These are phyloP conservation scores for Panicum miliaceum DNA, from an alignment of 176 grass and related monocot genomes.

Conservation along the genomic window DNA sequence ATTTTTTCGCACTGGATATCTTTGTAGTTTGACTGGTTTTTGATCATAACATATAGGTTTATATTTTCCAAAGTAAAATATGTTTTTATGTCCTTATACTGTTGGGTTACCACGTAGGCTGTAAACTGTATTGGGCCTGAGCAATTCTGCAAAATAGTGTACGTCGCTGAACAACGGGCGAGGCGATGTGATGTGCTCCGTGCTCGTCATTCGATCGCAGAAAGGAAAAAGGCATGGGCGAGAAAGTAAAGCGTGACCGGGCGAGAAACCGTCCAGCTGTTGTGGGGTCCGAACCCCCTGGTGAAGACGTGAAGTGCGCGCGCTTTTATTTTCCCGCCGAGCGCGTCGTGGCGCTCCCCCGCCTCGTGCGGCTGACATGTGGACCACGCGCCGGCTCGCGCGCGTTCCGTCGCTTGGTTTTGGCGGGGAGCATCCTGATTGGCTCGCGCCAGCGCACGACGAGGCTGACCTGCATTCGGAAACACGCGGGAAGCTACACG, in stretches of 20 bases:
- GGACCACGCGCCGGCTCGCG: background rate
- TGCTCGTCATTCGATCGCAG: background rate
- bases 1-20: too few species aligned
- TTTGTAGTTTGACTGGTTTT: background rate
- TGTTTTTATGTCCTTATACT: too few species aligned
- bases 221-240: background rate
- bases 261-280: slow-evolving; percentile 21
- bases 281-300: slow-evolving; percentile 35
- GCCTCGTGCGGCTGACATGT: background rate
- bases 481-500: background rate
- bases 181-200: background rate
- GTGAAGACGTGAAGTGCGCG: slow-evolving; percentile 21
- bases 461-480: background rate
- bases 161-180: background rate
- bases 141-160: background rate
- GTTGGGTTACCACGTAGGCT: too few species aligned
- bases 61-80: too few species aligned
- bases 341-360: background rate
- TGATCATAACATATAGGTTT: background rate
- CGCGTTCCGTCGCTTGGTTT: slow-evolving; percentile 32
- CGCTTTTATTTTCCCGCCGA: slow-evolving; percentile 58
- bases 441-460: slow-evolving; percentile 25
- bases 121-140: background rate
- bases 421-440: slow-evolving; percentile 56
- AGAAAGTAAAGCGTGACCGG: background rate